Evolutionary conservation across 768 basidiomycete species (phyloP), one percentile per base, ranked within the genome.

Genomic region (Termitomyces heimii): DNA sequence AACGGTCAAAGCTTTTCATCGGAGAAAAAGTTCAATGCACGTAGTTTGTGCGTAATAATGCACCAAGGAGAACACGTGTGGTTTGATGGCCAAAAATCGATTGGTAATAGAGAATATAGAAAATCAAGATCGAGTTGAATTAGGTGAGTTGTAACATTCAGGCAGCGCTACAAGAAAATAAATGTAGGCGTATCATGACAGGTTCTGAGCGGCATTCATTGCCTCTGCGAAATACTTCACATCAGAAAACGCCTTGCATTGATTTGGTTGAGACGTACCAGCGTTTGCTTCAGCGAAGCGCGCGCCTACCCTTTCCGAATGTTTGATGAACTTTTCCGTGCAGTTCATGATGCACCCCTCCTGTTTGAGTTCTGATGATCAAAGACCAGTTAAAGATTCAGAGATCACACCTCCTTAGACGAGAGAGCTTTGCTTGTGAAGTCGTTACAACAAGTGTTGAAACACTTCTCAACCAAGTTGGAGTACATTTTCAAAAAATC

Each of bases 401-500:
- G 53, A 24, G 7, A 32, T 55, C 57, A 51, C 37, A 90, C 95
- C 86, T 98, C 96, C 79, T 97, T 97, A 31, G 87, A 86, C 12
- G 89, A 91, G 56, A 99, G 76, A 0, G 94, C 85, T 74, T 94
- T 97, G 79, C 89, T 91, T 26, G 95, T 98, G 66, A 99, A 98
- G 70, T 99, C 96, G 70, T 95, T 95, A 66, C 88, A 89, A 70
- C 96, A 99, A 14, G 91, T 79, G 65, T 79, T 93, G 82, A 99
- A 99, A 72, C 96, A 99, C 64, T 92, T 86, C 70, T 98, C 96
- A 32, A 95, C 94, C 55, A 99, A 82, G 68, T 86, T 89, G 24
- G 93, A 90, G 74, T 99, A 98, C 73, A 98, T 87, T 67, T 81
- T 82, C 79, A 99, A 79, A 67, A 99, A 98, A 77, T 98, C 96